Evolutionary conservation across 2,329 filamentous ascomycete genomes (phyloP), one percentile per base, ranked within the genome.

Genomic region (Ascochyta clinopodiicola): DNA sequence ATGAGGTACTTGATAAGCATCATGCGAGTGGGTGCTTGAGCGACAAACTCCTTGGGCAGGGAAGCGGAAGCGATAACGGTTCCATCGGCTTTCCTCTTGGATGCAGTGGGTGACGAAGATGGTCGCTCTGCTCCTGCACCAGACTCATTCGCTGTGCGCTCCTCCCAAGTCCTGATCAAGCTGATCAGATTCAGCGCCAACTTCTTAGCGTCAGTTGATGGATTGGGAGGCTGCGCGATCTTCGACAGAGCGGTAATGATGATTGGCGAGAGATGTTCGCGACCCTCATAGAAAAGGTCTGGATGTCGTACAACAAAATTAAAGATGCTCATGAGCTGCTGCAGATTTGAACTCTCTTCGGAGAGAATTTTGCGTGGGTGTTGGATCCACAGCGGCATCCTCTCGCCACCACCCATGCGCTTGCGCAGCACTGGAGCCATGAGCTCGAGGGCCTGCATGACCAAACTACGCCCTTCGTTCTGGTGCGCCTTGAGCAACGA

Each of bases 251-350:
- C 94, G 1, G 88, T 88, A 51, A 99, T 93, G 72, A 99, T 96
- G 61, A 95, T 85, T 52, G 90, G 86, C 4, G 92, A 87, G 62
- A 98, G 96, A 70, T 94, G 93, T 62, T 99, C 95, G 50, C 95
- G 84, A 1, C 92, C 92, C 61, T 98, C 94, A 66, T 96, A 99
- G 78, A 99, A 99, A 4, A 99, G 80, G 68, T 95, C 89, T 0
- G 93, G 90, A 72, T 99, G 94, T 52, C 91, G 87, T 32, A 97
- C 94, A 31, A 99, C 82, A 77, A 99, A 99, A 69, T 97, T 90
- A 80, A 97, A 98, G 66, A 99, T 98, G 78, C 90, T 95, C 48
- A 92, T 96, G 79, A 98, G 89, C 77, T 98, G 95, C 75, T 96
- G 93, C 42, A 94, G 84, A 67, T 99, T 99, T 60, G 95, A 91